These are phyloP conservation scores for Lactifluus subvellereus DNA, from an alignment of 768 basidiomycete genomes.

Conservation along the genomic window DNA sequence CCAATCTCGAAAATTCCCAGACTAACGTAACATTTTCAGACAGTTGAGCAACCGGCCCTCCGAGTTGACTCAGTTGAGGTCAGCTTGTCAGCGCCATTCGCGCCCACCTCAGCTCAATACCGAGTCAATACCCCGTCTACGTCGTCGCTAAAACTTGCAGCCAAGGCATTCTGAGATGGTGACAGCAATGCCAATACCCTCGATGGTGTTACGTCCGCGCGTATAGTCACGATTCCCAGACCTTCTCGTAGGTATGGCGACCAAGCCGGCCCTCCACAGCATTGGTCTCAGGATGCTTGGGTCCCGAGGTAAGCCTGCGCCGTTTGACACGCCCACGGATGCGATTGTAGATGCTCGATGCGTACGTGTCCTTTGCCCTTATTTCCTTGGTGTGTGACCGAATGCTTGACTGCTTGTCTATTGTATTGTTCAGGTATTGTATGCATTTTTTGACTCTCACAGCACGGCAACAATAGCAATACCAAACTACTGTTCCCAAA, in stretches of 20 bases:
- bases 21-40: no score
- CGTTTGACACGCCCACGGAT: constrained; percentile 77
- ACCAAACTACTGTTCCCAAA: constrained; percentile 40
- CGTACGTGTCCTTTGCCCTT: constrained; percentile 40
- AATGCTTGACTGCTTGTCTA: constrained; percentile 6
- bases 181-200: constrained; percentile 32
- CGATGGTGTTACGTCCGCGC: constrained; percentile 76
- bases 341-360: constrained; percentile 79
- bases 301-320: constrained; percentile 33
- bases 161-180: constrained; percentile 75
- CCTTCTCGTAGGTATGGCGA: constrained; percentile 22
- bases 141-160: constrained; percentile 43
- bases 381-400: neutral
- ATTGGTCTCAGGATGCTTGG: constrained; percentile 34
- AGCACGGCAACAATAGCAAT: constrained; percentile 55
- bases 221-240: constrained; percentile 77
- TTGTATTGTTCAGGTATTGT: constrained; percentile 44
- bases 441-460: constrained; percentile 93
- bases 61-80: constrained; percentile 37
- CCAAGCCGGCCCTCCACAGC: constrained; percentile 38
- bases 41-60: no score
- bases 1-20: no score
- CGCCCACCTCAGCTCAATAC: constrained; percentile 67
- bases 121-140: constrained; percentile 37
- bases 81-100: constrained; percentile 82